phyloP scores from a whole-genome alignment of 2,329 filamentous ascomycete species.

The Dendrostoma leiphaemia region DNA sequence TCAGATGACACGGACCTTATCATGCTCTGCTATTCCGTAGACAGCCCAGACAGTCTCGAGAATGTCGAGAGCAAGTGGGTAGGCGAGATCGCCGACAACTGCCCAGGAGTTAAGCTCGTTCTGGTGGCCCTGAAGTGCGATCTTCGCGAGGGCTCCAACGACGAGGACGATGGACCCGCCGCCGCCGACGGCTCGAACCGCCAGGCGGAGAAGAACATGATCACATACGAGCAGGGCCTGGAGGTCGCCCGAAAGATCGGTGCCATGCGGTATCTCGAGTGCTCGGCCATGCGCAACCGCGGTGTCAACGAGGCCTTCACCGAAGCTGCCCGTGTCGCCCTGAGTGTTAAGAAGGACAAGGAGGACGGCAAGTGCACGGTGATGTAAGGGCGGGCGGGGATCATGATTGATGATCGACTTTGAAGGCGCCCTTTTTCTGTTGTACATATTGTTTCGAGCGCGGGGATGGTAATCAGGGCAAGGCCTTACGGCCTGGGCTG shows the following conservation, averaged over 20 bases:
- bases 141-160: slow-evolving; percentile 72
- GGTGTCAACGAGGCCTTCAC: slow-evolving; percentile 99
- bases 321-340: slow-evolving; percentile 90
- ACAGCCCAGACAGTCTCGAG: slow-evolving; percentile 93
- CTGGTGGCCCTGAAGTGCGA: slow-evolving; percentile 97
- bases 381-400: slow-evolving; percentile 45
- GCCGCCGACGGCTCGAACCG: slow-evolving; percentile 34
- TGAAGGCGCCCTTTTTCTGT: slow-evolving; percentile 1
- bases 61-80: slow-evolving; percentile 99
- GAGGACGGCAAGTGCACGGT: slow-evolving; percentile 60
- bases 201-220: slow-evolving; percentile 63
- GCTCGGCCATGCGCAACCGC: slow-evolving; percentile 96
- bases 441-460: neutral
- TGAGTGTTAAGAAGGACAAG: slow-evolving; percentile 67
- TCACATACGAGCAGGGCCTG: slow-evolving; percentile 87
- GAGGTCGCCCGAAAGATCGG: slow-evolving; percentile 90
- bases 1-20: slow-evolving; percentile 88
- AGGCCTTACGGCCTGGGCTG: too few species aligned
- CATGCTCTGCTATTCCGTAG: slow-evolving; percentile 98
- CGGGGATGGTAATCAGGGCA: too few species aligned
- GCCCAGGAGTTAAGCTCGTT: slow-evolving; percentile 90
- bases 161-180: slow-evolving; percentile 61
- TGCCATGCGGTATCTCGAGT: slow-evolving; percentile 93
- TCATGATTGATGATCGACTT: neutral
- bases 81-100: slow-evolving; percentile 96